These are phyloP conservation scores for Tirmania nivea DNA, from an alignment of 495 filamentous ascomycete species.

Conservation along the genomic window DNA sequence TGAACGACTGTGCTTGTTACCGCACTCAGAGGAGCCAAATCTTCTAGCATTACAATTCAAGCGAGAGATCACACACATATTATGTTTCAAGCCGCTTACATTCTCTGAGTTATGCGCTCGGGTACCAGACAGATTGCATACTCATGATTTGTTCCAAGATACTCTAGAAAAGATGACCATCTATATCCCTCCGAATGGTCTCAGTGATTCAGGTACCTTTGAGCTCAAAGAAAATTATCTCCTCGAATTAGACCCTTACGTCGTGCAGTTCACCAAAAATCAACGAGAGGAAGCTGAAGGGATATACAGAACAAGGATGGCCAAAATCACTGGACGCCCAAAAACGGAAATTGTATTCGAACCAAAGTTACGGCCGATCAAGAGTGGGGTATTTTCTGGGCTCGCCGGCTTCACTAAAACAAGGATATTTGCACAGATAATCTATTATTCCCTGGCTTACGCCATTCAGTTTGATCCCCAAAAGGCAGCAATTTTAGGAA, in stretches of 20 bases:
- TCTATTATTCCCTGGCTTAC: constrained; percentile 72
- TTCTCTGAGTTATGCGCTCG: constrained; percentile 72
- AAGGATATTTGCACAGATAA: constrained; percentile 69
- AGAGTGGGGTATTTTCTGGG: constrained; percentile 49
- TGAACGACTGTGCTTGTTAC: constrained; percentile 62
- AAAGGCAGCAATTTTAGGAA: constrained; percentile 50
- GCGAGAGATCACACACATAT: constrained; percentile 73
- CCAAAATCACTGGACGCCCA: constrained; percentile 66
- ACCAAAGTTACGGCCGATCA: constrained; percentile 59
- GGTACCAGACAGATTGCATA: constrained; percentile 66
- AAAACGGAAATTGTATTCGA: constrained; percentile 79
- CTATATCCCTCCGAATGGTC: constrained; percentile 72
- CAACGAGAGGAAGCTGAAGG: constrained; percentile 90
- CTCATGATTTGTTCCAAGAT: constrained; percentile 53
- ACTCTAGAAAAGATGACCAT: constrained; percentile 74
- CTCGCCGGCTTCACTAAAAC: constrained; percentile 59
- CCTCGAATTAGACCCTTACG: constrained; percentile 78
- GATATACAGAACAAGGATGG: constrained; percentile 63
- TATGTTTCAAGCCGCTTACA: constrained; percentile 89
- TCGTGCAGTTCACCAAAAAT: constrained; percentile 85
- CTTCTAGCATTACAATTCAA: constrained; percentile 50
- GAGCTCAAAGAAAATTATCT: constrained; percentile 70
- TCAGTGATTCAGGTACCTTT: constrained; percentile 83
- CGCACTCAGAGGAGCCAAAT: constrained; percentile 40
- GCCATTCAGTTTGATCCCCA: constrained; percentile 39